These are phyloP conservation scores for Echria macrotheca DNA, from an alignment of 495 filamentous ascomycete genomes.

Conservation along the genomic window DNA sequence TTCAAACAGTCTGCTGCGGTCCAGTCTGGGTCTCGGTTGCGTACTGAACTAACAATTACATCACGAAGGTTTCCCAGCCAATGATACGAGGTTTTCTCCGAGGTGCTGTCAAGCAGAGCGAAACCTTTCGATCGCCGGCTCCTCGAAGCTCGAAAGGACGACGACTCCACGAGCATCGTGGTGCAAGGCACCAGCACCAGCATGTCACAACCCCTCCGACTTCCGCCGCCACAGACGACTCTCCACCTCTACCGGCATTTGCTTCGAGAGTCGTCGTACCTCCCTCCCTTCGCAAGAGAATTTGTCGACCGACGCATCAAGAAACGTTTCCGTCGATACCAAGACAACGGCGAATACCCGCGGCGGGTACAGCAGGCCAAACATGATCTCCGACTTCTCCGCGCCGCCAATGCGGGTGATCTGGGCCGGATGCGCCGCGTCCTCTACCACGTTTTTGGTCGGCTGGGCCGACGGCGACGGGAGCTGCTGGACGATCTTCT, in stretches of 20 bases:
- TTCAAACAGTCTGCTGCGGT: too few relatives aligned
- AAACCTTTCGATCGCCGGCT: too few relatives aligned
- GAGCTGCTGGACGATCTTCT: slow-evolving; percentile 52
- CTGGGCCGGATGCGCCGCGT: slow-evolving; percentile 55
- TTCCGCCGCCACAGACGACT: slow-evolving; percentile 35
- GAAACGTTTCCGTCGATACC: slow-evolving; percentile 46
- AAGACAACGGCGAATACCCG: slow-evolving; percentile 5
- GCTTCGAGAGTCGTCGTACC: slow-evolving; percentile 78
- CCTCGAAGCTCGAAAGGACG: too few relatives aligned
- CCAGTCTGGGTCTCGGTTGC: too few relatives aligned
- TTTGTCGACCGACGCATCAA: slow-evolving; percentile 56
- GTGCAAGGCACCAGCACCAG: too few relatives aligned
- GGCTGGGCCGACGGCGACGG: slow-evolving; percentile 62
- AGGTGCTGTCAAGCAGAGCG: too few relatives aligned
- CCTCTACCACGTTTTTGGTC: slow-evolving; percentile 65
- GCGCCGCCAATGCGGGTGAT: slow-evolving; percentile 54
- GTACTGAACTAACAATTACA: too few relatives aligned
- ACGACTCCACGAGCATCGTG: too few relatives aligned
- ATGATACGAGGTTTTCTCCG: too few relatives aligned
- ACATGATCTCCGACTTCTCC: slow-evolving; percentile 33
- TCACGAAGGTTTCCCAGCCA: too few relatives aligned
- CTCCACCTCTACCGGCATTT: slow-evolving; percentile 68
- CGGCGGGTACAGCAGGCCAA: slow-evolving; percentile 25
- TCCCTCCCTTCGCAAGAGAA: slow-evolving; percentile 60
- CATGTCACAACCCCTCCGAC: too few relatives aligned